These are phyloP conservation scores for Clavispora vitiphila DNA, from an alignment of 805 yeast genomes.

Conservation along the genomic window DNA sequence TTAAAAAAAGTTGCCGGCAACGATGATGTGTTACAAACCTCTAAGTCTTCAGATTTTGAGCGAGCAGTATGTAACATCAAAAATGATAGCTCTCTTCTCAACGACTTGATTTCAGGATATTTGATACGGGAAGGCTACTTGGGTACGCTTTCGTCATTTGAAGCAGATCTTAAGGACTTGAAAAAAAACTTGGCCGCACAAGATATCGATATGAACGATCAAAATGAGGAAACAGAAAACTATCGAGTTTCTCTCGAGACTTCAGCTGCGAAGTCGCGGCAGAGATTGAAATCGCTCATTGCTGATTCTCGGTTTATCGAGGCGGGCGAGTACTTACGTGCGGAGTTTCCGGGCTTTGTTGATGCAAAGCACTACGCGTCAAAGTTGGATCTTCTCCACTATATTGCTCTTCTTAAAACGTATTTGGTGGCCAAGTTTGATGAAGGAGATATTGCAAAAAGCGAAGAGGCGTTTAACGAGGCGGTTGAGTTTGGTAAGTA, in stretches of 20 bases:
- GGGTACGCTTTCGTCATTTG: constrained; percentile 30
- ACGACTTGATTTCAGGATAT: constrained; percentile 34
- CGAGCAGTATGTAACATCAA: constrained; percentile 19
- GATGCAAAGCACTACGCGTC: neutral
- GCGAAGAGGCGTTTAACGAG: constrained; percentile 9
- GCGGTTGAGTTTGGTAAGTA: constrained; percentile 16
- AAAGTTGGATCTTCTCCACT: constrained; percentile 15
- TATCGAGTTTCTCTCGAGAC: neutral
- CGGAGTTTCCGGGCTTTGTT: neutral
- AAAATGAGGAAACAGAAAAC: neutral
- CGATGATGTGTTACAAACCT: neutral
- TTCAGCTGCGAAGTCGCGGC: neutral
- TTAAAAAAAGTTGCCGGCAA: constrained; percentile 4
- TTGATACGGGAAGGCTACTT: constrained; percentile 36
- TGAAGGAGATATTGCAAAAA: constrained; percentile 15
- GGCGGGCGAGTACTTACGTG: constrained; percentile 4
- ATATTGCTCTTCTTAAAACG: constrained; percentile 18
- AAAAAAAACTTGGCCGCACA: neutral
- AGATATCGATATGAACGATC: constrained; percentile 7
- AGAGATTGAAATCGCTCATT: constrained; percentile 4
- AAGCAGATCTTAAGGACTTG: constrained; percentile 25
- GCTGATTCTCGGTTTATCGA: constrained; percentile 3
- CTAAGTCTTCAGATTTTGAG: constrained; percentile 11
- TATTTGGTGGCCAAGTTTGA: constrained; percentile 17
- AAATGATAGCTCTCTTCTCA: constrained; percentile 24